Evolutionary conservation across 2,329 filamentous ascomycete species (phyloP).

Genomic region (Exophiala spinifera): DNA sequence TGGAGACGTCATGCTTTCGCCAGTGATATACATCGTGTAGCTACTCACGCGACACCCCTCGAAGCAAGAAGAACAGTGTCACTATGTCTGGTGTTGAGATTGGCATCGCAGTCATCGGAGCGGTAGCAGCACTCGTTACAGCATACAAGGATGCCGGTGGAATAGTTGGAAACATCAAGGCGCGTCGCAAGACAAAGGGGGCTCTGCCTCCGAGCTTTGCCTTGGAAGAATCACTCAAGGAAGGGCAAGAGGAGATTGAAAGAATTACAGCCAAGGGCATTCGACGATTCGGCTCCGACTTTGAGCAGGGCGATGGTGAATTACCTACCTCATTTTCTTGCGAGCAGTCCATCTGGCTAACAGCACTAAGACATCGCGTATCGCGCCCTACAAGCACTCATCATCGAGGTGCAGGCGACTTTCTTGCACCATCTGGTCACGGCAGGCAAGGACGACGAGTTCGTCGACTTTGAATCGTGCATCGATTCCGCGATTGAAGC

Average conservation of each 20-base stretch:
- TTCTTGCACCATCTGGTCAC: constrained; percentile 13
- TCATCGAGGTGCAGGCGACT: constrained; percentile 18
- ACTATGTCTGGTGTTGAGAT: constrained; percentile 14
- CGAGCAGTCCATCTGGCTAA: background rate
- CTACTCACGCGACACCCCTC: background rate
- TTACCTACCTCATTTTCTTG: background rate
- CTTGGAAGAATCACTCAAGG: constrained; percentile 16
- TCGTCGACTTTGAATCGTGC: constrained; percentile 14
- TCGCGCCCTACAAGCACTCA: constrained; percentile 16
- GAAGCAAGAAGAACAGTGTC: background rate
- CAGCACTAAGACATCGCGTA: constrained; percentile 13
- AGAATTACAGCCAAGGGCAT: constrained; percentile 18
- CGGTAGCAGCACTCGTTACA: constrained; percentile 16
- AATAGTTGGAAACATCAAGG: constrained; percentile 21
- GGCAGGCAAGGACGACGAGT: constrained; percentile 11
- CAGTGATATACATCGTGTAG: background rate
- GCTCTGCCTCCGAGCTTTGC: constrained; percentile 10
- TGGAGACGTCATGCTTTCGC: constrained; percentile 1
- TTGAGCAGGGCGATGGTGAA: constrained; percentile 20
- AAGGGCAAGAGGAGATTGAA: constrained; percentile 19
- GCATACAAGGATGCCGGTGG: constrained; percentile 18
- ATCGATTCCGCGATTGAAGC: constrained; percentile 19
- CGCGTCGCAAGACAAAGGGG: constrained; percentile 13
- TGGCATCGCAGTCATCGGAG: constrained; percentile 11
- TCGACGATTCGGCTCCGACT: constrained; percentile 10